These are phyloP conservation scores for Globisporangium mamillatum DNA, from an alignment of 352 stramenopile genomes.

Conservation along the genomic window DNA sequence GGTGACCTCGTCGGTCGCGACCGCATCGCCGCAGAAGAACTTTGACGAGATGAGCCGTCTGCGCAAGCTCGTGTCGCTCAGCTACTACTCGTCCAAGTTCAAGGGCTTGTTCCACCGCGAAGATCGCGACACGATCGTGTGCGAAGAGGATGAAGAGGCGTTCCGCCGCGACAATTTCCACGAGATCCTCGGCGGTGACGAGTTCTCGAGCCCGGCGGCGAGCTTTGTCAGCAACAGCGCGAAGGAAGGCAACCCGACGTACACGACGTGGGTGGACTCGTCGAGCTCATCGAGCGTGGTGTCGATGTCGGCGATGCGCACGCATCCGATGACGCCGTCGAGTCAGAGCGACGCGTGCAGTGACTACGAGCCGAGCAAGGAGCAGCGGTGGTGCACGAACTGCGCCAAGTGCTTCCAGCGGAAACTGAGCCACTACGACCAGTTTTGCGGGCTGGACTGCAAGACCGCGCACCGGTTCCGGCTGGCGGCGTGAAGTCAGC, in stretches of 20 bases:
- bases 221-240: conserved; percentile 11
- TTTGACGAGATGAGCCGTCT: conserved; percentile 37
- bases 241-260: conserved; percentile 13
- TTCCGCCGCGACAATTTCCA: conserved; percentile 37
- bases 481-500: conserved; percentile 25
- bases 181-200: conserved; percentile 48
- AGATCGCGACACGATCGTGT: conserved; percentile 55
- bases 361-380: conserved; percentile 56
- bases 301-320: conserved; percentile 13
- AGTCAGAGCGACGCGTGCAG: background rate
- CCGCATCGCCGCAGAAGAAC: conserved; percentile 9
- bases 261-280: conserved; percentile 20
- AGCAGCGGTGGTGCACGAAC: conserved; percentile 75
- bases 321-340: conserved; percentile 9
- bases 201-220: conserved; percentile 17
- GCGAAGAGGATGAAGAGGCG: conserved; percentile 55
- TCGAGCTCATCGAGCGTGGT: conserved; percentile 21
- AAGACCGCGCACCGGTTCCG: conserved; percentile 53
- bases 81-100: conserved; percentile 54
- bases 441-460: conserved; percentile 70
- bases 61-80: conserved; percentile 60
- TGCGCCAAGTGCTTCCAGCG: conserved; percentile 78
- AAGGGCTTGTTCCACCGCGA: conserved; percentile 49
- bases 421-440: conserved; percentile 60
- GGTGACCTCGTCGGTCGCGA: background rate